Evolutionary conservation across 768 basidiomycete species (phyloP).

Genomic region (Nidula microcarpa): DNA sequence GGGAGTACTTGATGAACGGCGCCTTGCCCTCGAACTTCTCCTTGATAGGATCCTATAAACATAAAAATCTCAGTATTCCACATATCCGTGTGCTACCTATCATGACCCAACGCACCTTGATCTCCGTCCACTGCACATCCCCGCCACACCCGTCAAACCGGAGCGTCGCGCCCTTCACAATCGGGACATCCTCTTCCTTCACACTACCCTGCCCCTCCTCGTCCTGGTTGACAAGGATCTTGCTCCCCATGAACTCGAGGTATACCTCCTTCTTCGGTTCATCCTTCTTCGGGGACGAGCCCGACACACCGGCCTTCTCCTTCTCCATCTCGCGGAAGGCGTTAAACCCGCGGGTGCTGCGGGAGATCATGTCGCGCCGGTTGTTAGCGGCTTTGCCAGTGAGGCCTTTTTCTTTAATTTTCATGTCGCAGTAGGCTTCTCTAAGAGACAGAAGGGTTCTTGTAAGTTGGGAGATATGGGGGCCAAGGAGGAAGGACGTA

Average conservation of each 20-base stretch:
- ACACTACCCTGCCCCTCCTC: slow-evolving; percentile 62
- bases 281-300: slow-evolving; percentile 22
- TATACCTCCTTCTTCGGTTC: slow-evolving; percentile 52
- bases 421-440: slow-evolving; percentile 90
- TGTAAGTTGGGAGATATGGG: neutral
- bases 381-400: slow-evolving; percentile 65
- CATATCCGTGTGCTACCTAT: too few species aligned
- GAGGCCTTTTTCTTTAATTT: slow-evolving; percentile 91
- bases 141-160: slow-evolving; percentile 56
- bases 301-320: slow-evolving; percentile 27
- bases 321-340: slow-evolving; percentile 69
- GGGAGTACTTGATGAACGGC: slow-evolving; percentile 48
- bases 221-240: slow-evolving; percentile 60
- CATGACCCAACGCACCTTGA: slow-evolving; percentile 33
- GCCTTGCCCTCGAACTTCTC: slow-evolving; percentile 45
- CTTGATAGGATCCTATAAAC: slow-evolving; percentile 40
- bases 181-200: slow-evolving; percentile 56
- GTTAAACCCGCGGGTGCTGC: slow-evolving; percentile 61
- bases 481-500: slow-evolving; percentile 26
- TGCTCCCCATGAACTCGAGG: slow-evolving; percentile 73
- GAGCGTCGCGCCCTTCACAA: slow-evolving; percentile 49
- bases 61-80: neutral
- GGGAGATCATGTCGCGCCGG: slow-evolving; percentile 52
- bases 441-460: slow-evolving; percentile 27
- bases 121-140: slow-evolving; percentile 44